Evolutionary conservation across 768 basidiomycete genomes (phyloP).

Genomic region (Tremella yokohamensis): DNA sequence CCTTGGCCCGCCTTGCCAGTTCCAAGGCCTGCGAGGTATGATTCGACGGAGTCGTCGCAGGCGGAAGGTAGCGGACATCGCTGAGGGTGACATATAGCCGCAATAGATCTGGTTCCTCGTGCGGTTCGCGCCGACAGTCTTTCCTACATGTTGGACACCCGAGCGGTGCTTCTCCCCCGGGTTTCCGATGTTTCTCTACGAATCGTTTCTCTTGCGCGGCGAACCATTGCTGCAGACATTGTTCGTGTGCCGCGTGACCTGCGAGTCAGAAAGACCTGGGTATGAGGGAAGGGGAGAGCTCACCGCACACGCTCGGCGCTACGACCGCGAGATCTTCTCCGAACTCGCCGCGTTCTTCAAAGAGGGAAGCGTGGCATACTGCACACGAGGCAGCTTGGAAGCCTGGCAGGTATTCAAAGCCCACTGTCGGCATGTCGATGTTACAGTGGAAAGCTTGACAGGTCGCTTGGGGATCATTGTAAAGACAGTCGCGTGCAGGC

Average conservation of each 20-base stretch:
- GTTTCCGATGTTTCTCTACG: neutral
- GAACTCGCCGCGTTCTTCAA: neutral
- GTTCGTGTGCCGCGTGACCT: slow-evolving; percentile 1
- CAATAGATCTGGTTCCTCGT: neutral
- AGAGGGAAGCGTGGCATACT: neutral
- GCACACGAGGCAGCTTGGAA: slow-evolving; percentile 3
- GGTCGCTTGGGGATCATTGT: neutral
- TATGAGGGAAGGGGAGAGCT: neutral
- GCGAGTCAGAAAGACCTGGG: neutral
- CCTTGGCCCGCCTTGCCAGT: neutral
- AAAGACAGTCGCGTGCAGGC: slow-evolving; percentile 1
- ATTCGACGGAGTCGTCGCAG: neutral
- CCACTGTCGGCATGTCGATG: neutral
- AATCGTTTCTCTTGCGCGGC: neutral
- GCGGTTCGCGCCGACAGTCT: neutral
- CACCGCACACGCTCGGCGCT: neutral
- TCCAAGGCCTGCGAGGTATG: neutral
- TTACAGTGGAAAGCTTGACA: neutral
- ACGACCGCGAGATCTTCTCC: neutral
- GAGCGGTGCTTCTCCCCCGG: slow-evolving; percentile 1
- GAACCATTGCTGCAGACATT: slow-evolving; percentile 3
- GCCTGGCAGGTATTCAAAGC: slow-evolving; percentile 2
- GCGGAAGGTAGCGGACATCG: neutral
- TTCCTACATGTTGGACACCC: slow-evolving; percentile 2
- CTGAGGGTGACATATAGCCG: neutral